Evolutionary conservation across 352 stramenopile species (phyloP).

Genomic region (Phytophthora tentaculata): DNA sequence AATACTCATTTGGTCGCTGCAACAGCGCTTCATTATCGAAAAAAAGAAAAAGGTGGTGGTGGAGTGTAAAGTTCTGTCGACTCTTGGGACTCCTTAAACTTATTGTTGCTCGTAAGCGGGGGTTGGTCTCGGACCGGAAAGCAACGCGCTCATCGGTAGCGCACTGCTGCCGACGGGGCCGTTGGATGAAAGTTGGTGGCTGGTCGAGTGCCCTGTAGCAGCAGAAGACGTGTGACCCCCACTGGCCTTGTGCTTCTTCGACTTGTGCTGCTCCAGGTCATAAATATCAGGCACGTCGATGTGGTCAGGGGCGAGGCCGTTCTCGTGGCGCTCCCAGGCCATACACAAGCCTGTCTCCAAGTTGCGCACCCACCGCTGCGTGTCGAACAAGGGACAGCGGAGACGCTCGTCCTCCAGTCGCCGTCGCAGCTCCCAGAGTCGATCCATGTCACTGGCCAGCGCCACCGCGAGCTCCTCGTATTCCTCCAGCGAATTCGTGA

Average conservation of each 20-base stretch:
- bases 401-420: conserved; percentile 72
- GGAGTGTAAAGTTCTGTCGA: conserved; percentile 8
- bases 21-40: conserved; percentile 40
- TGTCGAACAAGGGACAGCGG: conserved; percentile 85
- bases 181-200: conserved; percentile 14
- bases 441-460: conserved; percentile 89
- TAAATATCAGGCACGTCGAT: conserved; percentile 84
- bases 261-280: conserved; percentile 43
- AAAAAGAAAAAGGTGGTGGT: conserved; percentile 23
- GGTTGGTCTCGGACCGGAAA: conserved; percentile 24
- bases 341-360: conserved; percentile 81
- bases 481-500: conserved; percentile 74
- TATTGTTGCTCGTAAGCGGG: conserved; percentile 31
- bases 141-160: conserved; percentile 44
- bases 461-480: conserved; percentile 93
- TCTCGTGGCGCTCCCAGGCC: conserved; percentile 80
- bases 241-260: conserved; percentile 24
- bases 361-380: conserved; percentile 78
- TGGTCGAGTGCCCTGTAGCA: conserved; percentile 3
- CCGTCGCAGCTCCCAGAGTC: conserved; percentile 77
- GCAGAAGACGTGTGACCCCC: not conserved
- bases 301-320: conserved; percentile 69
- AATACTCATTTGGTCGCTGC: conserved; percentile 42
- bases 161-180: conserved; percentile 30
- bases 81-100: conserved; percentile 36